phyloP scores from a whole-genome alignment of 2,329 filamentous ascomycete species.

The Dactylonectria macrodidyma region DNA sequence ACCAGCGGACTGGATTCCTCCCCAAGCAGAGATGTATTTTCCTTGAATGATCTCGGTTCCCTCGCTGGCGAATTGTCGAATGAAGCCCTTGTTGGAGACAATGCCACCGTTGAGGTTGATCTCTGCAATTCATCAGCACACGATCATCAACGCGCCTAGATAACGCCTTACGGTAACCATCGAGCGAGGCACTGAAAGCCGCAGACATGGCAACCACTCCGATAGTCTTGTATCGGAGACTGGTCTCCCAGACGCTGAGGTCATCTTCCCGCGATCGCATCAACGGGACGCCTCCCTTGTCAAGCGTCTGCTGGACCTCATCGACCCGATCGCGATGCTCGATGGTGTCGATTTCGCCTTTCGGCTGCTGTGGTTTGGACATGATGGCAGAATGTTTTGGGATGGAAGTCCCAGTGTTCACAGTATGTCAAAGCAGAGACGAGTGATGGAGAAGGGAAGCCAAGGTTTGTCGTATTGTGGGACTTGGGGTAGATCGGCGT shows the following conservation, averaged over 20 bases:
- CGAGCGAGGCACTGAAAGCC: slow-evolving; percentile 58
- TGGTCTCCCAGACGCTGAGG: slow-evolving; percentile 55
- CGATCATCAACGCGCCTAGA: not conserved
- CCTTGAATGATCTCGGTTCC: slow-evolving; percentile 52
- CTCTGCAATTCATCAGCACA: slow-evolving; percentile 26
- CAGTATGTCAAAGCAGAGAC: not conserved
- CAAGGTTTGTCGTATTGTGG: not conserved
- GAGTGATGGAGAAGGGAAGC: not conserved
- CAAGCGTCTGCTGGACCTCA: slow-evolving; percentile 18
- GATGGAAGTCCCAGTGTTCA: not conserved
- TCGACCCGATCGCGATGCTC: slow-evolving; percentile 19
- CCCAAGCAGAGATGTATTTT: slow-evolving; percentile 57
- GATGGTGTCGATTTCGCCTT: slow-evolving; percentile 32
- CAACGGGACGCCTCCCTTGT: slow-evolving; percentile 30
- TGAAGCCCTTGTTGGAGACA: slow-evolving; percentile 59
- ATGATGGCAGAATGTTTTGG: not conserved
- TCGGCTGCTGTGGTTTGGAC: slow-evolving; percentile 20
- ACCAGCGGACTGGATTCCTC: slow-evolving; percentile 56
- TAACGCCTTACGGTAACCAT: slow-evolving; percentile 55
- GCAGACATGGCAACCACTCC: slow-evolving; percentile 56
- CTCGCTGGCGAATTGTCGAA: slow-evolving; percentile 51
- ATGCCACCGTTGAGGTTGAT: slow-evolving; percentile 55
- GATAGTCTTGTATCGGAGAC: slow-evolving; percentile 53
- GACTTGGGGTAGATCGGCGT: not conserved
- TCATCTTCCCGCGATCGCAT: slow-evolving; percentile 57